Percentiles rank a stretch among this genome's conserved stretches.
These are phyloP conservation scores for Hymenotorrendiella dingleyae DNA, from an alignment of 2,329 filamentous ascomycete species.

Conservation along the genomic window DNA sequence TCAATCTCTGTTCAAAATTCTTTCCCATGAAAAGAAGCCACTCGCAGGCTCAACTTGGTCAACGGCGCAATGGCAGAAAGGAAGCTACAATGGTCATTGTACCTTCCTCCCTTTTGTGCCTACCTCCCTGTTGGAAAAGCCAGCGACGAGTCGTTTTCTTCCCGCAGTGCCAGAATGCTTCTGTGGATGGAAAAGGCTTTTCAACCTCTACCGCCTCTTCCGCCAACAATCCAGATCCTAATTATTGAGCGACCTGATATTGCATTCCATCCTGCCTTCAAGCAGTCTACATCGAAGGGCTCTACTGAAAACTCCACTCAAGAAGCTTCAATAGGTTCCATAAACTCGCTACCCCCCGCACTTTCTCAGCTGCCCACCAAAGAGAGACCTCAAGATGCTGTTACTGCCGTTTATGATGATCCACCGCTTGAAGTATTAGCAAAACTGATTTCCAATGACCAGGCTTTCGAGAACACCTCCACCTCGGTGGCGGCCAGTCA, in stretches of 20 bases:
- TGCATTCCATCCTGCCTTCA: not conserved
- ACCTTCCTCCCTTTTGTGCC: constrained; percentile 17
- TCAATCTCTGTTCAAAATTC: too few species aligned
- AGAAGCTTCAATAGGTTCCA: not conserved
- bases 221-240: not conserved
- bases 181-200: too few species aligned
- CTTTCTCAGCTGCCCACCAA: not conserved
- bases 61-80: not conserved
- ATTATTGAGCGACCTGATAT: not conserved
- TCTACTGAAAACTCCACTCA: not conserved
- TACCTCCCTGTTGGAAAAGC: too few species aligned
- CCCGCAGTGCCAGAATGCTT: too few species aligned
- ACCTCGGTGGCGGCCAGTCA: constrained; percentile 96
- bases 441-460: constrained; percentile 33
- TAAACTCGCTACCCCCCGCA: not conserved
- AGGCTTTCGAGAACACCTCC: constrained; percentile 99
- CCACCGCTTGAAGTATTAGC: constrained; percentile 17
- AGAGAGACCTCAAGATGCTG: not conserved
- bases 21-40: too few species aligned
- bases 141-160: too few species aligned
- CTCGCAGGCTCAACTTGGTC: too few species aligned
- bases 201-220: too few species aligned
- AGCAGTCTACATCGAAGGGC: not conserved
- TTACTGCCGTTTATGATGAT: constrained; percentile 2
- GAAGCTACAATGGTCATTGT: constrained; percentile 8